Conservation (phyloP, 2,329 filamentous ascomycete species). For the Verticillium alfalfae region DNA sequence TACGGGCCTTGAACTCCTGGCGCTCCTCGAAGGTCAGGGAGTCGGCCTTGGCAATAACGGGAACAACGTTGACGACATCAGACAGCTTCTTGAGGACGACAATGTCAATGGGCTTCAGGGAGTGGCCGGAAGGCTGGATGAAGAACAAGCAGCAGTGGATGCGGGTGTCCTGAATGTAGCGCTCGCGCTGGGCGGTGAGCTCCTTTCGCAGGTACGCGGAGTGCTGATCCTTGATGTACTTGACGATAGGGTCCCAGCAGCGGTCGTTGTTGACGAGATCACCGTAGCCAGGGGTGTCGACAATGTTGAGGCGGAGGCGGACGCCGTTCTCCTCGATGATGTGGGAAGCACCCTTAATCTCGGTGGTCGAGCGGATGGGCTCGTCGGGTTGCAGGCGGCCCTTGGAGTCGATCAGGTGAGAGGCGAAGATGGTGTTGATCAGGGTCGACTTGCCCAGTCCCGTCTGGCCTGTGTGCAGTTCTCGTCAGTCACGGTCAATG, state of each 20-base stretch:
- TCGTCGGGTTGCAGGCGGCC: slow-evolving; percentile 89
- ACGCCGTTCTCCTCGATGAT: slow-evolving; percentile 99
- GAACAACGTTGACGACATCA: slow-evolving; percentile 98
- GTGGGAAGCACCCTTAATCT: slow-evolving; percentile 97
- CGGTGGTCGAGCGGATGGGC: slow-evolving; percentile 89
- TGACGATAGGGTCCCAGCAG: slow-evolving; percentile 99
- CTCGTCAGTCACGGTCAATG: neutral
- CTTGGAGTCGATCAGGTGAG: slow-evolving; percentile 98
- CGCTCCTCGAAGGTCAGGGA: slow-evolving; percentile 94
- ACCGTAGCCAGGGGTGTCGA: slow-evolving; percentile 96
- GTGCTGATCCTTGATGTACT: slow-evolving; percentile 99
- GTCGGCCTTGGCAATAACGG: slow-evolving; percentile 97
- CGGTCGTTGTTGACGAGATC: slow-evolving; percentile 99
- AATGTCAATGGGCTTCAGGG: slow-evolving; percentile 98
- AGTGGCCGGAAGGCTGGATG: slow-evolving; percentile 97
- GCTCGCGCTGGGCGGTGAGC: slow-evolving; percentile 96
- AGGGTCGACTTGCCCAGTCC: slow-evolving; percentile 97
- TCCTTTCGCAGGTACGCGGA: slow-evolving; percentile 99
- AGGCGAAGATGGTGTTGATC: slow-evolving; percentile 99
- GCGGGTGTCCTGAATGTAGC: slow-evolving; percentile 98
- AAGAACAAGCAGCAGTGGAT: slow-evolving; percentile 99
- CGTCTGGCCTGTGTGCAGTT: slow-evolving; percentile 69
- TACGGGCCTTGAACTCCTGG: slow-evolving; percentile 93
- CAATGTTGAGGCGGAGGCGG: slow-evolving; percentile 94
- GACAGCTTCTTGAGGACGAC: slow-evolving; percentile 99